Evolutionary conservation across 306 rosid species (phyloP).

Genomic region (Trichosanthes cucumerina): DNA sequence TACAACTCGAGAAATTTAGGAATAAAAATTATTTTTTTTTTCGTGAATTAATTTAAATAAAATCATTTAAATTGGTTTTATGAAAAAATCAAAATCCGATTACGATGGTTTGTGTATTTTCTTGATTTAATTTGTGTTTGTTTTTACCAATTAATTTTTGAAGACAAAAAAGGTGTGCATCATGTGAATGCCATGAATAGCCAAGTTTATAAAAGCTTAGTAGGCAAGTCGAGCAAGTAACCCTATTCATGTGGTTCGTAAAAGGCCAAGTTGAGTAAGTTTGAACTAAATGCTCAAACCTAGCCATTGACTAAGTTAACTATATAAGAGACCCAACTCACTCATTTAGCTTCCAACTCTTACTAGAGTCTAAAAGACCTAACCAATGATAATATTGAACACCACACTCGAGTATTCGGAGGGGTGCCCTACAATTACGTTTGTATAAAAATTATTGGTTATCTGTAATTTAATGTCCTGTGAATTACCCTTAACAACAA

Average conservation of each 20-base stretch:
- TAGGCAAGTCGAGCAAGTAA: not conserved
- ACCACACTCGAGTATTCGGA: too few relatives aligned
- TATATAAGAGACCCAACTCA: not conserved
- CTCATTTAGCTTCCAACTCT: too few relatives aligned
- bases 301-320: not conserved
- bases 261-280: not conserved
- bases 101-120: not conserved
- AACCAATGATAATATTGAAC: too few relatives aligned
- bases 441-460: too few relatives aligned
- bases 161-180: not conserved
- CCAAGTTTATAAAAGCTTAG: not conserved
- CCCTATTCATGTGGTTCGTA: not conserved
- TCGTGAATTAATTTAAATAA: not conserved
- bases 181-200: not conserved
- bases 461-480: too few relatives aligned
- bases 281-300: not conserved
- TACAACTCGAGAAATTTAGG: too few relatives aligned
- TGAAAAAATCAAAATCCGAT: too few relatives aligned
- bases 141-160: not conserved
- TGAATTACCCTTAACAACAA: too few relatives aligned
- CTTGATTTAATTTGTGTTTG: too few relatives aligned
- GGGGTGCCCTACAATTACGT: too few relatives aligned
- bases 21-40: too few relatives aligned
- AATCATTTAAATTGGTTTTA: not conserved
- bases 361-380: too few relatives aligned